phyloP scores from a whole-genome alignment of 192 early-diverging fungal species.

The Podila verticillata region DNA sequence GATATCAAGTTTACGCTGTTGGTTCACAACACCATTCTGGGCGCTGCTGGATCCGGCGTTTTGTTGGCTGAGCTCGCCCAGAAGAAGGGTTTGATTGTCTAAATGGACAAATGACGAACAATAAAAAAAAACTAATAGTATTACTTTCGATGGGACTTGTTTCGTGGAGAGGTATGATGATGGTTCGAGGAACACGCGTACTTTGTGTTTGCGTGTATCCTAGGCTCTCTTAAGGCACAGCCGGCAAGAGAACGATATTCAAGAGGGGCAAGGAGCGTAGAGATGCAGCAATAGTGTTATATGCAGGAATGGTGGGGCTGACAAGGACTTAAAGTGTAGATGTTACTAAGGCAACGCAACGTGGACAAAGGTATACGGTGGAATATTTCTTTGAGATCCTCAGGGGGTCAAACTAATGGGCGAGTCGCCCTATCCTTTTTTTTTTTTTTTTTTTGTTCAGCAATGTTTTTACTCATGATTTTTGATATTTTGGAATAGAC shows the following conservation, averaged over 20 bases:
- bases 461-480: not conserved
- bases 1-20: conserved; percentile 93
- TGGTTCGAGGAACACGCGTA: too few species aligned
- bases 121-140: not conserved
- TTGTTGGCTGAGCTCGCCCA: conserved; percentile 95
- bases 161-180: too few species aligned
- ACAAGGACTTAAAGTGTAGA: too few species aligned
- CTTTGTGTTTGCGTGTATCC: too few species aligned
- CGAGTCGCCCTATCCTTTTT: not conserved
- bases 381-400: not conserved
- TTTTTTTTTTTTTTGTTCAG: not conserved
- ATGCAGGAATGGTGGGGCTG: too few species aligned
- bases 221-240: too few species aligned
- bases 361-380: too few species aligned
- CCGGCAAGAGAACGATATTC: too few species aligned
- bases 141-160: too few species aligned
- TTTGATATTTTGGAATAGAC: not conserved
- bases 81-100: conserved; percentile 73
- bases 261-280: too few species aligned
- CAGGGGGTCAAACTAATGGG: not conserved
- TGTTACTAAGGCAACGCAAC: too few species aligned
- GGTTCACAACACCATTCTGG: conserved; percentile 96
- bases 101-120: not conserved
- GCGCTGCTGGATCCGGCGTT: conserved; percentile 93
- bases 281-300: too few species aligned